Evolutionary conservation across 1,284 basidiomycete genomes (phyloP).

Genomic region (Ceratobasidium sp.): DNA sequence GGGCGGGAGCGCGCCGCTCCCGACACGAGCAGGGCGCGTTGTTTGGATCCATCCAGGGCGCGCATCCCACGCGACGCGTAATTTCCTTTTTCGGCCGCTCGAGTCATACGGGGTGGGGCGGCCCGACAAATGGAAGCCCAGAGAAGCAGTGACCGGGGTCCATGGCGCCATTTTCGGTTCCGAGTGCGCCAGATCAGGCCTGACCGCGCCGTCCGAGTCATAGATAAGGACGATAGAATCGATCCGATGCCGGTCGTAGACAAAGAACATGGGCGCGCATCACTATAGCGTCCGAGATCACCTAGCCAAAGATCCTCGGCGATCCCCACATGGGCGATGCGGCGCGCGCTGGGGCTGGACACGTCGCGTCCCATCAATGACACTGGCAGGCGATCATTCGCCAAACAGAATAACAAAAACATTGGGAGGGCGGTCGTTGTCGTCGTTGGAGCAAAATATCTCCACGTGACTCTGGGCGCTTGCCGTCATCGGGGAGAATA

Average conservation of each 20-base stretch:
- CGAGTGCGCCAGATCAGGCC: slow-evolving; percentile 9
- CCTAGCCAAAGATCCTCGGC: no score
- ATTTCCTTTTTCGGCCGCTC: slow-evolving; percentile 31
- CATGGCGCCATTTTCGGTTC: slow-evolving; percentile 29
- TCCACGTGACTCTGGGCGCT: slow-evolving; percentile 9
- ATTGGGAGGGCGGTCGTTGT: no score
- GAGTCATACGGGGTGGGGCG: slow-evolving; percentile 29
- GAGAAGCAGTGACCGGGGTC: slow-evolving; percentile 7
- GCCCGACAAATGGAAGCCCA: slow-evolving; percentile 9
- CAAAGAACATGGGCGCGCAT: no score
- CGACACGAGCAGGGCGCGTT: slow-evolving; percentile 41
- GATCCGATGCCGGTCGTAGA: no score
- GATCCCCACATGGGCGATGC: no score
- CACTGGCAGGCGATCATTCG: no score
- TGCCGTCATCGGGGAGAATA: neutral
- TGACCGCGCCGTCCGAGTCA: slow-evolving; percentile 25
- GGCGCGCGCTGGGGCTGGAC: no score
- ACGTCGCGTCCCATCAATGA: no score
- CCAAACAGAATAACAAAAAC: no score
- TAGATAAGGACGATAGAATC: slow-evolving; percentile 6
- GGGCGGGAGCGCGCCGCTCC: slow-evolving; percentile 18
- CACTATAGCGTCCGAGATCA: no score
- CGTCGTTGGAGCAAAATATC: neutral
- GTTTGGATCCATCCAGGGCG: slow-evolving; percentile 13
- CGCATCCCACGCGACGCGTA: neutral